Base-by-base conservation (phyloP, 352 stramenopile species). In the Pythium graminicola region DNA sequence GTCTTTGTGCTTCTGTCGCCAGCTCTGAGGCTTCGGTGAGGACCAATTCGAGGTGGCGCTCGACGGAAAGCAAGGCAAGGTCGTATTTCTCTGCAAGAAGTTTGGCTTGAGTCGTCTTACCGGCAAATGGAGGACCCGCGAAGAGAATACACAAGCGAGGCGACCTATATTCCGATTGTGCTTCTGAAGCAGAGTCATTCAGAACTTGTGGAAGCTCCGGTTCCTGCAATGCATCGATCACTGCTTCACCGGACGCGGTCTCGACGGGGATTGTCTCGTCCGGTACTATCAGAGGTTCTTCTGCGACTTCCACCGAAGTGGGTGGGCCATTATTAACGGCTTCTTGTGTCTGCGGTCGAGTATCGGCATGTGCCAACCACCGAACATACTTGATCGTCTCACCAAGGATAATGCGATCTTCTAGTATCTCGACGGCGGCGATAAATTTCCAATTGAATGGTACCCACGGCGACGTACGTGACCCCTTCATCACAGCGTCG, bases 351-450 rank as follows among this genome's bases (percentile, higher is more conserved):
- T 45, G 54, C 27, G 36, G 38, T n/a, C n/a, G n/a, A n/a, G n/a
- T n/a, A 11, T 50, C 39, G 0, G 19, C 44, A 23, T 51, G 38
- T 9, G 38, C 22, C 10, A 68, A 35, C 74, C 76, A 89, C 17
- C 76, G 74, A 26, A 84, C 51, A 26, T 82, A 81, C 46, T 88
- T 86, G 20, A 89, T 55, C 33, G 66, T 67, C 60, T 87, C 76
- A 24, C 73, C 75, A 4, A 87, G 62, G 6, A 76, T 57, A 14
- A 72, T 72, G 17, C 63, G 66, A n/a, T 73, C 71, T 33, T 82
- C 60, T 14, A 87, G 54, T 1, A 69, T 43, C 19, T 76, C 69
- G 7, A 50, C 54, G 1, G 73, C 72, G 1, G 65, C 72, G 32
- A 76, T 23, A 33, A 86, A 87, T 28, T 72, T 70, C n/a, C 38